Evolutionary conservation across 768 basidiomycete species (phyloP), one percentile per base, ranked within the genome.

Genomic region (Podaxis carcinomalis): DNA sequence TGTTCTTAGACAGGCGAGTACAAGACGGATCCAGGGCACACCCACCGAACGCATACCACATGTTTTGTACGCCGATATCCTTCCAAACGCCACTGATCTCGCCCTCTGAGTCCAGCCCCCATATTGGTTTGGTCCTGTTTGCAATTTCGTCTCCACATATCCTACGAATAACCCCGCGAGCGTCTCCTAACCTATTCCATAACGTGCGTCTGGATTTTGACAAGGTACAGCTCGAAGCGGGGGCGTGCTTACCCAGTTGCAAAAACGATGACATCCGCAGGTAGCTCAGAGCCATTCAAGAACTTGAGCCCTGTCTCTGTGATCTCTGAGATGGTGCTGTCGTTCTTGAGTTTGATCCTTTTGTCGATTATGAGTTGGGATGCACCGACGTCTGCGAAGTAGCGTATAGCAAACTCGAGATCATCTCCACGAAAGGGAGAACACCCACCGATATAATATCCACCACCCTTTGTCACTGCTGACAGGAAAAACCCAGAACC

Each of bases 261-360:
- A 63, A 83, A 83, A 1, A 87, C 72, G 11, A 87, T 77, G n/a
- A 87, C 78, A 66, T 87, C 85, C 14, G 80, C 82, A 14, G 75
- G 62, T 7, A 85, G 65, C 62, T 76, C 74, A 25, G 72, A 75
- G 3, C 81, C 82, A 61, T 84, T 72, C 51, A 77, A 78, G 63
- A 85, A 86, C 54, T 74, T 72, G 11, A 86, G 67, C 4, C 80
- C 78, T 1, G 67, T 72, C 62, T 74, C 67, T 0, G 77, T 81
- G 68, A 83, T 82, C 36, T 68, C 68, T 28, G 76, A 68, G 56
- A 88, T 80, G 35, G 70, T 72, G 56, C 76, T 74, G 61, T 84
- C 85, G 70, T 79, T 85, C 74, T 90, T 89, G 64, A 90, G 73
- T 69, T 88, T 88, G 74, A 90, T 87, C 69, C 87, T 85, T 19